Percentiles rank a stretch among this genome's conserved stretches.
These are phyloP conservation scores for Suillus plorans DNA, from an alignment of 768 basidiomycete genomes.

Conservation along the genomic window DNA sequence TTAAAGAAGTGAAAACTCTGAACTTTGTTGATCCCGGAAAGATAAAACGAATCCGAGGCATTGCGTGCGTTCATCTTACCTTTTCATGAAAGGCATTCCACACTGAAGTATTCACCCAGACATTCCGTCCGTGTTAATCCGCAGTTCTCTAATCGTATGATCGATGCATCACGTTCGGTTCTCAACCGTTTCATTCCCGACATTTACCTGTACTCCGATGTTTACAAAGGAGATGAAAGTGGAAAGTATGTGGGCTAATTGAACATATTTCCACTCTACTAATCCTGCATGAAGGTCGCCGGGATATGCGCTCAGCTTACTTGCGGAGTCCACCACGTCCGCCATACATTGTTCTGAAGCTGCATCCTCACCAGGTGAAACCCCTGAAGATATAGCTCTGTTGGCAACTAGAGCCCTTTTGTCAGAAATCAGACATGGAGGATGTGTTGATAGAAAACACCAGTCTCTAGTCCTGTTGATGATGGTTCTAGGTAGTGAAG, in stretches of 20 bases:
- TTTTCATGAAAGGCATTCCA: constrained; percentile 1
- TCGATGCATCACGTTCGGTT: constrained; percentile 89
- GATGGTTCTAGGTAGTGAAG: constrained; percentile 97
- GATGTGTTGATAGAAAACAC: constrained; percentile 89
- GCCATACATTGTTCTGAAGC: constrained; percentile 87
- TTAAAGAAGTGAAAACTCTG: constrained; percentile 88
- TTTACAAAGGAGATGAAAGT: constrained; percentile 96
- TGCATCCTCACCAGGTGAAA: constrained; percentile 74
- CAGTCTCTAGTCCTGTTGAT: constrained; percentile 82
- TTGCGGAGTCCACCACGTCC: constrained; percentile 91
- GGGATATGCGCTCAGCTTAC: constrained; percentile 87
- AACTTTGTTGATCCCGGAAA: constrained; percentile 92
- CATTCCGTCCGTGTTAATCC: constrained; percentile 97
- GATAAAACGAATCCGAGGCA: constrained; percentile 92
- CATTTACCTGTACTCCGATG: constrained; percentile 97
- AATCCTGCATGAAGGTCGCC: constrained; percentile 65
- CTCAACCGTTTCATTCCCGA: constrained; percentile 97
- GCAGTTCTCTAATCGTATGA: constrained; percentile 97
- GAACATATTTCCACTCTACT: constrained; percentile 1
- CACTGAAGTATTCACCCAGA: constrained; percentile 37
- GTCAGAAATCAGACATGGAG: constrained; percentile 75
- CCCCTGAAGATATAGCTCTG: constrained; percentile 92
- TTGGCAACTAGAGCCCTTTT: constrained; percentile 78
- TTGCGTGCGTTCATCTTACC: constrained; percentile 65
- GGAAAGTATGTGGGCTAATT: constrained; percentile 70